These are phyloP conservation scores for Colletotrichum liriopes DNA, from an alignment of 2,329 filamentous ascomycete species.

Conservation along the genomic window DNA sequence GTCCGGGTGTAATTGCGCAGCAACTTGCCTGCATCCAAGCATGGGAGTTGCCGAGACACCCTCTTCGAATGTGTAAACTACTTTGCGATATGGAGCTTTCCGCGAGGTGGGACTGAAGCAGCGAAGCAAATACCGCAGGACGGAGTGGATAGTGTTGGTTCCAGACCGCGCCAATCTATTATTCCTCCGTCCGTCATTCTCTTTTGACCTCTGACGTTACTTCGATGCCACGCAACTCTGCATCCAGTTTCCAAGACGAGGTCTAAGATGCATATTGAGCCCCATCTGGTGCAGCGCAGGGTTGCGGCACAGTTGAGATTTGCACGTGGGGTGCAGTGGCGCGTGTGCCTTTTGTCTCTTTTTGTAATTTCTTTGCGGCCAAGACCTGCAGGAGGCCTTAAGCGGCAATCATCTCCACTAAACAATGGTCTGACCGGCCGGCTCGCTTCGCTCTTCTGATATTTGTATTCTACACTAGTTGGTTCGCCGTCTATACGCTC, in stretches of 20 bases:
- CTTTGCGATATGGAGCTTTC: background rate
- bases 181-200: background rate
- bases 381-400: constrained; percentile 3
- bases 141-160: background rate
- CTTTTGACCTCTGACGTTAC: background rate
- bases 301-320: background rate
- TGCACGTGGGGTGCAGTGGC: background rate
- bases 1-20: background rate
- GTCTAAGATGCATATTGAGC: background rate
- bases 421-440: background rate
- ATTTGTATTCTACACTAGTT: background rate
- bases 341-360: background rate
- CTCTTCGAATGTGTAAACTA: background rate
- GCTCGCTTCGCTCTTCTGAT: background rate
- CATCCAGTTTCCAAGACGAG: background rate
- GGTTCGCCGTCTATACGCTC: background rate
- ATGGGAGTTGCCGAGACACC: constrained; percentile 18
- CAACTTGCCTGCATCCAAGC: background rate
- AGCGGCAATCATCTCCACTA: constrained; percentile 1
- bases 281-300: background rate
- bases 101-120: background rate
- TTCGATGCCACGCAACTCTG: background rate
- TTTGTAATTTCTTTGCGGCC: background rate
- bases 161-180: background rate
- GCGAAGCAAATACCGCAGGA: no score